These are phyloP conservation scores for Russula emetica DNA, from an alignment of 768 basidiomycete genomes.

Conservation along the genomic window DNA sequence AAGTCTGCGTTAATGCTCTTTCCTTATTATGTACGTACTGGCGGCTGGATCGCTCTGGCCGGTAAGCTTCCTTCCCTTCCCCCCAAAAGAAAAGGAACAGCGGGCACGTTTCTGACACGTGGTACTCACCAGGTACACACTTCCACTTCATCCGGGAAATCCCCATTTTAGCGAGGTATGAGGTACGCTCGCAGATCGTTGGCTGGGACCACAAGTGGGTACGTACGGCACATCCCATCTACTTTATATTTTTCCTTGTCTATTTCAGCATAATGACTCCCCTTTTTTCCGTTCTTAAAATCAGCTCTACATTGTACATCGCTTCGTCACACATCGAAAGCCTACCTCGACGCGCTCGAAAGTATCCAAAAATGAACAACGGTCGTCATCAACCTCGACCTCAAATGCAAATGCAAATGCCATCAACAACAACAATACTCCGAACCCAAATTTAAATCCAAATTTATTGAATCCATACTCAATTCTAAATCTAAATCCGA, in stretches of 20 bases:
- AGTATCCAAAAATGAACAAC: conserved; percentile 21
- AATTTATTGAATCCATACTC: no score
- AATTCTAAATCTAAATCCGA: not conserved
- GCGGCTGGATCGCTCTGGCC: conserved; percentile 59
- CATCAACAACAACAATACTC: no score
- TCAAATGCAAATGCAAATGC: not conserved
- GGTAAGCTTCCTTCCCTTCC: conserved; percentile 30
- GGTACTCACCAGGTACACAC: conserved; percentile 48
- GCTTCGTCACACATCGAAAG: conserved; percentile 55
- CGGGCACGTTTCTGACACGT: not conserved
- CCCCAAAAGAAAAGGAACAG: not conserved
- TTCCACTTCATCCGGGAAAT: conserved; percentile 70
- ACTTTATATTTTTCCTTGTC: no score
- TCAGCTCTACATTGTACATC: conserved; percentile 51
- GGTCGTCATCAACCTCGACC: conserved; percentile 31
- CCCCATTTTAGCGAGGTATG: conserved; percentile 55
- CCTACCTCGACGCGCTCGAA: conserved; percentile 29
- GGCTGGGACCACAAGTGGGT: conserved; percentile 76
- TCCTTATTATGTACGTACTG: conserved; percentile 53
- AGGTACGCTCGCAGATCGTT: conserved; percentile 53
- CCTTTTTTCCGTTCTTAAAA: not conserved
- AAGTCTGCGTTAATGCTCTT: conserved; percentile 47
- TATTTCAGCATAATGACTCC: not conserved
- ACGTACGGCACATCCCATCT: conserved; percentile 37
- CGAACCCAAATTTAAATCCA: no score